phyloP scores from a whole-genome alignment of 192 early-diverging fungal species.

The Kappamyces sp. region DNA sequence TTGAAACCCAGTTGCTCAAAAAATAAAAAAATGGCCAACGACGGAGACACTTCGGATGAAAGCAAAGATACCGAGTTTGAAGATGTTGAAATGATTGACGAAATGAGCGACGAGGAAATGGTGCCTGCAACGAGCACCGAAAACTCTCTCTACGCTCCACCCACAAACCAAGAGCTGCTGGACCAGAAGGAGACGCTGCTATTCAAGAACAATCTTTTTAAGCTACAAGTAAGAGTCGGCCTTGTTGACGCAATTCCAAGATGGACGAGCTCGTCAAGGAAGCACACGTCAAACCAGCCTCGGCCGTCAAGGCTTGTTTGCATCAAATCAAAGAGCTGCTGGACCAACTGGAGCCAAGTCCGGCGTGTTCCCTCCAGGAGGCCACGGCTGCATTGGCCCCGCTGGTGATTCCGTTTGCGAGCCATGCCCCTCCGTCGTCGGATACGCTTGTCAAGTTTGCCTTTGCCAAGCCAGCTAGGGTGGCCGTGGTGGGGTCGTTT shows the following conservation, averaged over 20 bases:
- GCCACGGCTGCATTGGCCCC: slow-evolving; percentile 20
- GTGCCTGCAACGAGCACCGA: too few relatives aligned
- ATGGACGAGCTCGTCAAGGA: slow-evolving; percentile 71
- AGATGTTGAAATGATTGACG: too few relatives aligned
- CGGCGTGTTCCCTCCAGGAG: slow-evolving; percentile 29
- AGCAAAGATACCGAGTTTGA: too few relatives aligned
- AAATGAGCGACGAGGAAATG: too few relatives aligned
- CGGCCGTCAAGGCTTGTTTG: slow-evolving; percentile 55
- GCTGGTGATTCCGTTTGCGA: slow-evolving; percentile 74
- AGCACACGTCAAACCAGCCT: slow-evolving; percentile 50
- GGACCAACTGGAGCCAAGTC: slow-evolving; percentile 48
- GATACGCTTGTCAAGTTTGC: slow-evolving; percentile 72
- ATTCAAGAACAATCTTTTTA: slow-evolving; percentile 88
- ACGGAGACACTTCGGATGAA: too few relatives aligned
- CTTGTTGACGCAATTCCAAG: slow-evolving; percentile 30
- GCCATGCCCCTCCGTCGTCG: slow-evolving; percentile 42
- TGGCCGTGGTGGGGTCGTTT: slow-evolving; percentile 84
- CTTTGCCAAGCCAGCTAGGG: slow-evolving; percentile 66
- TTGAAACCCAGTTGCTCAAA: slow-evolving; percentile 26
- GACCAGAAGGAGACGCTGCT: slow-evolving; percentile 74
- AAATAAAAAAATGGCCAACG: too few relatives aligned
- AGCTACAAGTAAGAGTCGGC: slow-evolving; percentile 60
- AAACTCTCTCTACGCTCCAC: slow-evolving; percentile 26
- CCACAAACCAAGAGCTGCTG: slow-evolving; percentile 77
- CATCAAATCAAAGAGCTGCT: slow-evolving; percentile 63